Evolutionary conservation across 1,284 basidiomycete species (phyloP).

Genomic region (Ceratobasidium sp.): DNA sequence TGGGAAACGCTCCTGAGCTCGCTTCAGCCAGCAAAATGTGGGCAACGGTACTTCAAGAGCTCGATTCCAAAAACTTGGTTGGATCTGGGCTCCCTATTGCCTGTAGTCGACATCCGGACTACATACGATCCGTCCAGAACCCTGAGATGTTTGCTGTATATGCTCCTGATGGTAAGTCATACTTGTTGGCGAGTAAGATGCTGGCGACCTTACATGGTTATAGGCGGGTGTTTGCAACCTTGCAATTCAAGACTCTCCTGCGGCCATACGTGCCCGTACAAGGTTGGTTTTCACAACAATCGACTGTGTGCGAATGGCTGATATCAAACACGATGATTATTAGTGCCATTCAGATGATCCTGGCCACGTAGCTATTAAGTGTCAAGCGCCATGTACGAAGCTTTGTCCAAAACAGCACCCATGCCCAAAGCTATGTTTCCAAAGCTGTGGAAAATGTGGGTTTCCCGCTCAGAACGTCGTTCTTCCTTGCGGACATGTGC

Average conservation of each 20-base stretch:
- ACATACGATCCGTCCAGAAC: slow-evolving; percentile 59
- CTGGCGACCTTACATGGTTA: not conserved
- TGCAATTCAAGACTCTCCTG: slow-evolving; percentile 72
- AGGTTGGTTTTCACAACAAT: slow-evolving; percentile 55
- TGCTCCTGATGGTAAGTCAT: slow-evolving; percentile 69
- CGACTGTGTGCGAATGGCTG: slow-evolving; percentile 50
- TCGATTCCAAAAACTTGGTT: slow-evolving; percentile 64
- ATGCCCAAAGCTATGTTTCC: slow-evolving; percentile 60
- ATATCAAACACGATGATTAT: not conserved
- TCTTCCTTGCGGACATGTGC: slow-evolving; percentile 74
- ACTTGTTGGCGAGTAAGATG: not conserved
- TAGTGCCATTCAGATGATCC: slow-evolving; percentile 77
- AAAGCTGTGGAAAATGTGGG: slow-evolving; percentile 68
- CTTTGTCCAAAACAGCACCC: slow-evolving; percentile 72
- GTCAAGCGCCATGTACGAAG: slow-evolving; percentile 66
- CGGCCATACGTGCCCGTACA: slow-evolving; percentile 75
- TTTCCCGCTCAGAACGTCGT: slow-evolving; percentile 64
- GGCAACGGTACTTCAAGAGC: slow-evolving; percentile 68
- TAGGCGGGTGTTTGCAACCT: slow-evolving; percentile 73
- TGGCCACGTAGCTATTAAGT: slow-evolving; percentile 67
- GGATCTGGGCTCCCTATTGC: slow-evolving; percentile 69
- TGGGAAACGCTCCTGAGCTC: slow-evolving; percentile 73
- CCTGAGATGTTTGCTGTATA: slow-evolving; percentile 67
- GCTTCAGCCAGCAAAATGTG: slow-evolving; percentile 69
- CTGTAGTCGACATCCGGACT: slow-evolving; percentile 70